Evolutionary conservation across 495 filamentous ascomycete genomes (phyloP).

Genomic region (Pyronema domesticum): DNA sequence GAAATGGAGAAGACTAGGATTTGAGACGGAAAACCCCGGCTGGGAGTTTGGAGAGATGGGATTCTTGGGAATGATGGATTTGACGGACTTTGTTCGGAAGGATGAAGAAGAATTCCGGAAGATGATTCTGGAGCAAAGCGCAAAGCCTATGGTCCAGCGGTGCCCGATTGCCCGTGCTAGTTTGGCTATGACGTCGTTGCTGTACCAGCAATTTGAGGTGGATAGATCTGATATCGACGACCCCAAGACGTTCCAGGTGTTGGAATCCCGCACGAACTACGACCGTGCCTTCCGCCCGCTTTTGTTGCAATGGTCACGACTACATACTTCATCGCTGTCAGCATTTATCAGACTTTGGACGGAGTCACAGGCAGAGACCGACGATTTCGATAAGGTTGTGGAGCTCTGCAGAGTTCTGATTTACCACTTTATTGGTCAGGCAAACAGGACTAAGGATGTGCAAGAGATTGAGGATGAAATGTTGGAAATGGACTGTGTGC

Average conservation of each 20-base stretch:
- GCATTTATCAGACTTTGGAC: slow-evolving; percentile 90
- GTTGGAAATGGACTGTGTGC: slow-evolving; percentile 56
- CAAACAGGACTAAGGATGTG: slow-evolving; percentile 67
- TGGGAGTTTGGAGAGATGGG: slow-evolving; percentile 71
- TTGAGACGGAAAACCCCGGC: slow-evolving; percentile 73
- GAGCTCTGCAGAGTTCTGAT: slow-evolving; percentile 82
- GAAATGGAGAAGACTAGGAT: slow-evolving; percentile 86
- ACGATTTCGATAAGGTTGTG: slow-evolving; percentile 82
- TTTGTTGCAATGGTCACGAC: slow-evolving; percentile 81
- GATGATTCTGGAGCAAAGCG: slow-evolving; percentile 72
- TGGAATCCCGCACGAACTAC: slow-evolving; percentile 62
- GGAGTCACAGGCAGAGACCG: slow-evolving; percentile 56
- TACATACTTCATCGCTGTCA: slow-evolving; percentile 80
- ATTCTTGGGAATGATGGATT: slow-evolving; percentile 92
- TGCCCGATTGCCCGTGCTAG: slow-evolving; percentile 83
- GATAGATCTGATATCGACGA: slow-evolving; percentile 75
- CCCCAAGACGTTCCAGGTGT: slow-evolving; percentile 50
- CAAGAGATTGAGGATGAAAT: slow-evolving; percentile 80
- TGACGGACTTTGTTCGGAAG: slow-evolving; percentile 81
- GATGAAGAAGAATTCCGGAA: slow-evolving; percentile 87
- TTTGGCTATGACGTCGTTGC: slow-evolving; percentile 65
- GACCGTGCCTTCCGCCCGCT: slow-evolving; percentile 79
- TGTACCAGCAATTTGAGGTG: slow-evolving; percentile 93
- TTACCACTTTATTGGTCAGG: slow-evolving; percentile 75
- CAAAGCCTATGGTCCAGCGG: slow-evolving; percentile 47